These are phyloP conservation scores for Solanum neorickii DNA, from an alignment of 257 asterid genomes.

Conservation along the genomic window DNA sequence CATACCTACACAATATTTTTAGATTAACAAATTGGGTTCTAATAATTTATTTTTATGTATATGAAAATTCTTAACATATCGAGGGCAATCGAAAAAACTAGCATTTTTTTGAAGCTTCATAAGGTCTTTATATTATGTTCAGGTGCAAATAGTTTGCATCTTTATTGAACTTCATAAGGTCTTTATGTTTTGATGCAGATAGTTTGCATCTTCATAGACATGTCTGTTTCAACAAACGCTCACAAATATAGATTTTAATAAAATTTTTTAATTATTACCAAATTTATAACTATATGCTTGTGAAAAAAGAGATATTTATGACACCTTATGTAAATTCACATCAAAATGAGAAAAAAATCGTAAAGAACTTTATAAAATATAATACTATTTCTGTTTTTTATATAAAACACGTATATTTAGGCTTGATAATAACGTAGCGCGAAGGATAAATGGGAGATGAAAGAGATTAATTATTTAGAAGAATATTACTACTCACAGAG, in stretches of 20 bases:
- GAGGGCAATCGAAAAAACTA: no score
- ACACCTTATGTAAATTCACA: background rate
- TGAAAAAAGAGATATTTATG: background rate
- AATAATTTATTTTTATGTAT: background rate
- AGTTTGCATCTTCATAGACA: no score
- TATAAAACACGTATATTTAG: background rate
- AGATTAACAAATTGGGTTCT: background rate
- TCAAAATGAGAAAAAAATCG: background rate
- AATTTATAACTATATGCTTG: background rate
- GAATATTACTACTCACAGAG: constrained; percentile 15
- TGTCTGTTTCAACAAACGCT: no score
- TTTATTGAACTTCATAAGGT: no score
- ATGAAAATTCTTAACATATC: background rate
- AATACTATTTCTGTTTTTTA: background rate
- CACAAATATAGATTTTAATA: no score
- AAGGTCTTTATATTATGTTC: no score
- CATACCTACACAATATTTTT: constrained; percentile 13
- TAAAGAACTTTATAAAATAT: background rate
- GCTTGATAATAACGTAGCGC: background rate
- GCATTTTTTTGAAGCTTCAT: background rate
- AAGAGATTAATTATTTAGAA: background rate
- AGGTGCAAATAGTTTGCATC: background rate
- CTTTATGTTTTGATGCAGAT: no score
- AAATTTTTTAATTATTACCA: no score
- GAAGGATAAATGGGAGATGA: background rate